Evolutionary conservation across 345 rosid genomes (phyloP).

Genomic region (Alliaria petiolata): DNA sequence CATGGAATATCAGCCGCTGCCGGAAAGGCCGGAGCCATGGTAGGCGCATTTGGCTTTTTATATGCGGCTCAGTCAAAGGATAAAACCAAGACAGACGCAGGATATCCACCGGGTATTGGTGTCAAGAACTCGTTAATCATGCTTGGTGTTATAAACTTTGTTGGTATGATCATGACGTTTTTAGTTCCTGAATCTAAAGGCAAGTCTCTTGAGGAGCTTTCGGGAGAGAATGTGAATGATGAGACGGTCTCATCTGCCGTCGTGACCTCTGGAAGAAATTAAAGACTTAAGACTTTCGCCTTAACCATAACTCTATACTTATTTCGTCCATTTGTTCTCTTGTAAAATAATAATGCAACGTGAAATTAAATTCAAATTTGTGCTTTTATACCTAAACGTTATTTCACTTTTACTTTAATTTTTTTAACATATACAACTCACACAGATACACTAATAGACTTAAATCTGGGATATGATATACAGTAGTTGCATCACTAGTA

Average conservation of each 20-base stretch:
- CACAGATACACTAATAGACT: too few relatives aligned
- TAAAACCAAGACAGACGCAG: constrained; percentile 38
- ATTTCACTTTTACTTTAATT: too few relatives aligned
- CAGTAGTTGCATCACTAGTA: too few relatives aligned
- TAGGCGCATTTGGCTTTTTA: constrained; percentile 51
- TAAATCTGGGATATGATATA: too few relatives aligned
- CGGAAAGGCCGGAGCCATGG: constrained; percentile 50
- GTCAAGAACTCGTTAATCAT: constrained; percentile 42
- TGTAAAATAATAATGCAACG: background rate
- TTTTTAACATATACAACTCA: too few relatives aligned
- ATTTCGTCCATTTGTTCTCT: background rate
- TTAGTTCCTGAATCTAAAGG: constrained; percentile 54
- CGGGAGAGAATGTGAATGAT: constrained; percentile 42
- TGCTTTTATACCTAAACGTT: too few relatives aligned
- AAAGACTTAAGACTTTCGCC: background rate
- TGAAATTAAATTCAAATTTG: too few relatives aligned
- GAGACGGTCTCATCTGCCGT: background rate
- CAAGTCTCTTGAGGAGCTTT: constrained; percentile 48
- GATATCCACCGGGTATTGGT: constrained; percentile 54
- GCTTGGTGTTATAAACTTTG: constrained; percentile 39
- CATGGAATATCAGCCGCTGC: constrained; percentile 58
- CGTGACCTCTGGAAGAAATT: background rate
- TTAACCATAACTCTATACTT: background rate
- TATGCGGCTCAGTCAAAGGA: constrained; percentile 43
- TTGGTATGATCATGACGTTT: constrained; percentile 44